These are phyloP conservation scores for Tolypocladium nubicola DNA, from an alignment of 2,329 filamentous ascomycete genomes.

Conservation along the genomic window DNA sequence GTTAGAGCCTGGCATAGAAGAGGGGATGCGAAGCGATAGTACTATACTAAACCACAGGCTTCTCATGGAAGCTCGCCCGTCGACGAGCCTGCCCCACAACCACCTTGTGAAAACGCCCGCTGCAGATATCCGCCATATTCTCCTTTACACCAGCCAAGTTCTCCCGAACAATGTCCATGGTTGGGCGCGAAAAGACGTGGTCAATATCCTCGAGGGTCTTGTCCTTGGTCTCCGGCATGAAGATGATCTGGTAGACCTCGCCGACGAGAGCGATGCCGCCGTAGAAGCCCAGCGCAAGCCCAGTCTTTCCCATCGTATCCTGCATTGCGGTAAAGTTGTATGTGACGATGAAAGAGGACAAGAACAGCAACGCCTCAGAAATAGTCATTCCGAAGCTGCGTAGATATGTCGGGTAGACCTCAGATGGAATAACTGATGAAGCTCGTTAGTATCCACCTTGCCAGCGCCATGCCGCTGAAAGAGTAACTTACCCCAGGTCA, in stretches of 20 bases:
- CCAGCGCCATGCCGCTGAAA: neutral
- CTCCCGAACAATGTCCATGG: constrained; percentile 48
- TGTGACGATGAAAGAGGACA: constrained; percentile 62
- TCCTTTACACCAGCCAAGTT: constrained; percentile 33
- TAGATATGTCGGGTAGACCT: constrained; percentile 64
- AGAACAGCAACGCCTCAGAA: constrained; percentile 56
- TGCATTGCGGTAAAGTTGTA: constrained; percentile 69
- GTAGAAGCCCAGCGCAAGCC: constrained; percentile 60
- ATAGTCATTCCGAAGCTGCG: constrained; percentile 65
- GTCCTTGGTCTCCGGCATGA: constrained; percentile 69
- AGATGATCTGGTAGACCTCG: constrained; percentile 62
- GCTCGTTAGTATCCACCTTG: neutral
- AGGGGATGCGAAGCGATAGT: neutral
- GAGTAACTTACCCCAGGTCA: constrained; percentile 40
- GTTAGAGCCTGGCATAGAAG: neutral
- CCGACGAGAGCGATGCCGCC: constrained; percentile 61
- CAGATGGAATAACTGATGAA: constrained; percentile 44
- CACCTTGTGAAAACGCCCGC: constrained; percentile 12
- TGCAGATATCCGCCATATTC: constrained; percentile 14
- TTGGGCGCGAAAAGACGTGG: constrained; percentile 53
- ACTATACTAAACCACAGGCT: neutral
- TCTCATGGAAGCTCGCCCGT: constrained; percentile 4
- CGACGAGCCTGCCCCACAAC: constrained; percentile 11
- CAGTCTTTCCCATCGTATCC: constrained; percentile 53
- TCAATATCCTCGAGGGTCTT: constrained; percentile 62